Conservation (phyloP, 1,284 basidiomycete species). For the Rhodofomes roseus region DNA sequence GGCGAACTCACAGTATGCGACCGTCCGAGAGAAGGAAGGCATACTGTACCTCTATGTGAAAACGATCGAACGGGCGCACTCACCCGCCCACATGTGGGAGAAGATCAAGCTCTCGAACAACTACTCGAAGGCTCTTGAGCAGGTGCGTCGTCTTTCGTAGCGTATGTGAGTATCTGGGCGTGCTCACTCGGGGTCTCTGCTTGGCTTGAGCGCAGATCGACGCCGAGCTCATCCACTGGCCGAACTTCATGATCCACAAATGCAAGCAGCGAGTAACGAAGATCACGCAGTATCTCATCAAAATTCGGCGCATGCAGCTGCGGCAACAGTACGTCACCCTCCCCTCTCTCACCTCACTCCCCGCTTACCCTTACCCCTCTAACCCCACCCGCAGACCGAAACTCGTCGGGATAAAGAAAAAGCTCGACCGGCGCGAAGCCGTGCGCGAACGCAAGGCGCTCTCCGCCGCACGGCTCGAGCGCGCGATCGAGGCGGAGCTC, state of each 20-base stretch:
- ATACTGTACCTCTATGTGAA: conserved; percentile 96
- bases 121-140: conserved; percentile 92
- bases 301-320: conserved; percentile 89
- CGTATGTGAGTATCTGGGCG: too few species aligned
- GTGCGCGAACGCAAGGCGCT: conserved; percentile 95
- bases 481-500: conserved; percentile 94
- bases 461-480: conserved; percentile 90
- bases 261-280: conserved; percentile 99
- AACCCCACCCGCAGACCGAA: conserved; percentile 64
- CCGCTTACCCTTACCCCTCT: background rate
- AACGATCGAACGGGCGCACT: conserved; percentile 96
- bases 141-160: conserved; percentile 51
- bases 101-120: conserved; percentile 90
- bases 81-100: conserved; percentile 98
- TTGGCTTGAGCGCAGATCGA: conserved; percentile 67
- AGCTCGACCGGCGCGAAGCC: conserved; percentile 92
- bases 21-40: conserved; percentile 95
- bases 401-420: conserved; percentile 95
- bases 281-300: conserved; percentile 99
- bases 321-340: conserved; percentile 75
- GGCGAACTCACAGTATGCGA: conserved; percentile 96
- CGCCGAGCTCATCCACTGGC: conserved; percentile 95
- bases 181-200: background rate
- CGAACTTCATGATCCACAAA: conserved; percentile 96
- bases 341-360: conserved; percentile 2